Percentiles rank a stretch among this genome's conserved stretches.
Evolutionary conservation across 2,329 filamentous ascomycete species (phyloP).

Genomic region (Paecilomyces sp.): DNA sequence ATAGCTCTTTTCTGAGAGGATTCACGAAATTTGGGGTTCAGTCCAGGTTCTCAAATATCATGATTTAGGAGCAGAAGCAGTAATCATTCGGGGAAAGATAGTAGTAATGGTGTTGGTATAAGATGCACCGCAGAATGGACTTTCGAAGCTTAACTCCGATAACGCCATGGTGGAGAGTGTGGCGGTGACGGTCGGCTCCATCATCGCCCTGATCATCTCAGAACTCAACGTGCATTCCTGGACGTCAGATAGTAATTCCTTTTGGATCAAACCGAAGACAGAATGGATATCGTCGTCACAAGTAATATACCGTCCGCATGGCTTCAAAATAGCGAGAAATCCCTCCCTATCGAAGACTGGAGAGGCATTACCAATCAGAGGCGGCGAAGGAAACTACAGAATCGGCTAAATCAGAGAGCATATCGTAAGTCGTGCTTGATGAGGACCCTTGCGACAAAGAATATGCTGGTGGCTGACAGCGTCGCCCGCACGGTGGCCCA

Average conservation of each 20-base stretch:
- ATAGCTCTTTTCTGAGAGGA: too few species aligned
- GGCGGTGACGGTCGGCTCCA: not conserved
- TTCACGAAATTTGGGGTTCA: too few species aligned
- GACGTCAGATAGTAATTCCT: not conserved
- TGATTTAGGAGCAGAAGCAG: too few species aligned
- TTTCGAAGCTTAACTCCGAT: not conserved
- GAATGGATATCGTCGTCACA: not conserved
- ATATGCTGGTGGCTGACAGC: not conserved
- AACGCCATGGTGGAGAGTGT: not conserved
- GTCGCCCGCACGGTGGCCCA: not conserved
- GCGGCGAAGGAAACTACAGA: constrained; percentile 18
- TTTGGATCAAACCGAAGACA: not conserved
- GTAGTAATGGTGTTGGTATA: too few species aligned
- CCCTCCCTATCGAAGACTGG: constrained; percentile 14
- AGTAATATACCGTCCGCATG: not conserved
- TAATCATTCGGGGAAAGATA: too few species aligned
- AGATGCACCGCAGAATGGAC: not conserved
- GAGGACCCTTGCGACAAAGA: not conserved
- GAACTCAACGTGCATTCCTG: not conserved
- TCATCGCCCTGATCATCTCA: not conserved
- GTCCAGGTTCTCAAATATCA: too few species aligned
- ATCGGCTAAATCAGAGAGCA: constrained; percentile 18
- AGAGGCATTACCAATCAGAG: constrained; percentile 15
- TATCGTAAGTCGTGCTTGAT: constrained; percentile 10
- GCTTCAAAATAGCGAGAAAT: not conserved